Percentiles rank a stretch among this genome's conserved stretches.
These are phyloP conservation scores for Ormosia emarginata DNA, from an alignment of 306 rosid species.

Conservation along the genomic window DNA sequence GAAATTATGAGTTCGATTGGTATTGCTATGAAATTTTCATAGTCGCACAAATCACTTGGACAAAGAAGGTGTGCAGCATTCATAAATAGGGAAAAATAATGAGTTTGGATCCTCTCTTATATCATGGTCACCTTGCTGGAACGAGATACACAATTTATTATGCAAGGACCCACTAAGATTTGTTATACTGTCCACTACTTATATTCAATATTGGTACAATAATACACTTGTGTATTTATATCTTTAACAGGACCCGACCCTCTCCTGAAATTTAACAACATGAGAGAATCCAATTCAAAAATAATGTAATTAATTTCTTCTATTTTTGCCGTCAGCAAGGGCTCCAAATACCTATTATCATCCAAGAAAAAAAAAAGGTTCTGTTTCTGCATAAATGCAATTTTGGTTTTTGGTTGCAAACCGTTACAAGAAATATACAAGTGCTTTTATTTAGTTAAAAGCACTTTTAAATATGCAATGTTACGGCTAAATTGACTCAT, in stretches of 20 bases:
- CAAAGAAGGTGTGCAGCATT: neutral
- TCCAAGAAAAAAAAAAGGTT: neutral
- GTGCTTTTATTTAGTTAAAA: neutral
- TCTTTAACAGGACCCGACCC: too few species aligned
- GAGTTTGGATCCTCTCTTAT: too few species aligned
- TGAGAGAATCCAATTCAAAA: too few species aligned
- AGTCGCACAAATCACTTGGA: neutral
- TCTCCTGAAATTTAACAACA: too few species aligned
- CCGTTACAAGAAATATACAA: neutral
- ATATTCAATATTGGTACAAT: too few species aligned
- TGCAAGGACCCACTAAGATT: too few species aligned
- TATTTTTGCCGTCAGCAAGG: neutral
- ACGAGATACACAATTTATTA: too few species aligned
- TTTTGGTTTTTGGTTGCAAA: neutral
- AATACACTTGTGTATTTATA: too few species aligned
- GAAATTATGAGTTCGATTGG: neutral
- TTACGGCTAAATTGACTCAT: neutral
- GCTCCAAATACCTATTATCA: neutral
- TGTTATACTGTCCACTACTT: too few species aligned
- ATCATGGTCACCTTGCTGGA: too few species aligned
- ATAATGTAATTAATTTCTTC: neutral
- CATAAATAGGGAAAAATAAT: neutral
- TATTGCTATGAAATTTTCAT: neutral
- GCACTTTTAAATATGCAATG: neutral
- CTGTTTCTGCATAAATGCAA: neutral